These are phyloP conservation scores for Coprinellus micaceus DNA, from an alignment of 768 basidiomycete species.

Conservation along the genomic window DNA sequence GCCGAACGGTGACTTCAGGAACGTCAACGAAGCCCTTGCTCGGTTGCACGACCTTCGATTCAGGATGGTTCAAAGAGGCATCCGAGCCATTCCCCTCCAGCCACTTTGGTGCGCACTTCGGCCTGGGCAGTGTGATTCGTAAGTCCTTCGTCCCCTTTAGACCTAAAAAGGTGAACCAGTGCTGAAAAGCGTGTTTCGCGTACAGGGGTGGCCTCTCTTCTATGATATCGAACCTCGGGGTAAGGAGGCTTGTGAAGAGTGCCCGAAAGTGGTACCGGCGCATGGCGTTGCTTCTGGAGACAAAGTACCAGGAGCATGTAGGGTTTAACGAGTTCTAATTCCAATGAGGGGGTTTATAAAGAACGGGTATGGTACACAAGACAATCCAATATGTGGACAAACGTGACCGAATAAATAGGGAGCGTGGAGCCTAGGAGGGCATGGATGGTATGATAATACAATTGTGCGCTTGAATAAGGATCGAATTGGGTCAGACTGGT, in stretches of 20 bases:
- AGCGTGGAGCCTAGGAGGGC: no score
- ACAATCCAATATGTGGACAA: no score
- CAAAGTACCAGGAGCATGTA: background rate
- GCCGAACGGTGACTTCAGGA: conserved; percentile 36
- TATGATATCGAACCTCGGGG: background rate
- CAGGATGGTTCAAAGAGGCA: conserved; percentile 58
- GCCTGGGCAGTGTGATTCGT: conserved; percentile 12
- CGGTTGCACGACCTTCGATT: conserved; percentile 64
- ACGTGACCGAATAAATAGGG: no score
- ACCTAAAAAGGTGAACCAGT: no score
- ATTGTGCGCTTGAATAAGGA: no score
- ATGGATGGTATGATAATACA: no score
- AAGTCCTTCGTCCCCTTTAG: background rate
- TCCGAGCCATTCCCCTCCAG: conserved; percentile 58
- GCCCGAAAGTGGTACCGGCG: background rate
- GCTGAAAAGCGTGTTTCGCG: no score
- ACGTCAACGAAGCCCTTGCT: conserved; percentile 48
- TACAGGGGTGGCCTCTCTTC: background rate
- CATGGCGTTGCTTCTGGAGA: background rate
- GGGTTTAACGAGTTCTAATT: conserved; percentile 1
- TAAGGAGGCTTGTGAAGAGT: background rate
- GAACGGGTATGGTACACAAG: no score
- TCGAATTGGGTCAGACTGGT: background rate
- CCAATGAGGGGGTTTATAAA: background rate
- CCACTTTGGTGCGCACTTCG: conserved; percentile 71